Evolutionary conservation across 176 grass and related monocot species (phyloP), one percentile per base, ranked within the genome.

Genomic region (Cymbopogon citratus): DNA sequence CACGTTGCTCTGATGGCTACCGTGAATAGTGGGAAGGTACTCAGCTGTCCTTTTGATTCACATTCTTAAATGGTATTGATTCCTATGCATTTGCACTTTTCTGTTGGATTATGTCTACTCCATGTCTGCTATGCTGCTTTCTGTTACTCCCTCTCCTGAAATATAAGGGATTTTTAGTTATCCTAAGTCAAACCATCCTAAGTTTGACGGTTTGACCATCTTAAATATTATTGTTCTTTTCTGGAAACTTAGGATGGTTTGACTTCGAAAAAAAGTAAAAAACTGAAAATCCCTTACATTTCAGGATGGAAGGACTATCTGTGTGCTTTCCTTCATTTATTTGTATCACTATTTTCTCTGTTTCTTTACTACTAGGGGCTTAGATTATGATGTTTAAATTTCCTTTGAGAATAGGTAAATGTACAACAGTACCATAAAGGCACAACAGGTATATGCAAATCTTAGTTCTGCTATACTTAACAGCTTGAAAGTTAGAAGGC

Each of bases 11-110:
- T 98, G 52, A 81, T 95, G 81, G 84, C 95, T 66, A 86, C 88
- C 28, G 63, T 98, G 48, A 81, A 94, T 89, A 88, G 90, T 73
- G 95, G 92, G 34, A 94, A 95, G 95, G 95, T 98, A 93, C 74
- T 67, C 21, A 60, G 7, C 74, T 69, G 10, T 35, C 27, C 44
- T 56, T 78, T 66, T 72, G 38, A 28, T 27, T 85, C 76, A 49
- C 65, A 70, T 80, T 78, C 31, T 29, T 51, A 9, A 69, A 62
- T 59, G 59, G 51, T 15, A 28, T 18, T 66, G 6, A 76, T 43
- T 76, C 40, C n/a, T 71, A 2, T 6, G 61, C 38, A 63, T 83
- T 77, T 84, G 23, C 28, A 73, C 9, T 46, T 82, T 63, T 49
- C 18, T 7, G 24, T 70, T 82, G 18, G 10, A 72, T 72, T 46